phyloP scores from a whole-genome alignment of 805 yeast species.

The Wickerhamomyces xylosicus region DNA sequence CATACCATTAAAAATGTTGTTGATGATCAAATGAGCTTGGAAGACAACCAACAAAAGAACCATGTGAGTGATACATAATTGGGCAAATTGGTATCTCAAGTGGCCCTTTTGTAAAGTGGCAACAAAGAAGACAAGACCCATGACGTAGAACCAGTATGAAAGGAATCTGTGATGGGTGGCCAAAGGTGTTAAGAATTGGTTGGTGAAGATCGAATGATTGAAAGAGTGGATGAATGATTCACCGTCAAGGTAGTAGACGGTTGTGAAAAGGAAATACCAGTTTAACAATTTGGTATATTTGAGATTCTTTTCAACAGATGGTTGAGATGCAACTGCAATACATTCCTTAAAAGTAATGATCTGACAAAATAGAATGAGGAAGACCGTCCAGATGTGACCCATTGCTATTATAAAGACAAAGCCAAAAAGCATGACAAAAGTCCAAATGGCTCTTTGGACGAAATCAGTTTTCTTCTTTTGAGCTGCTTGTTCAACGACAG shows the following conservation, averaged over 20 bases:
- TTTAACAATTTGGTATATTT: constrained; percentile 77
- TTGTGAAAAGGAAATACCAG: constrained; percentile 87
- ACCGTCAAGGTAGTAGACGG: constrained; percentile 85
- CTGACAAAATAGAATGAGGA: constrained; percentile 64
- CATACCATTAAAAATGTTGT: constrained; percentile 80
- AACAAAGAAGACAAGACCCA: constrained; percentile 87
- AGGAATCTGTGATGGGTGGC: constrained; percentile 76
- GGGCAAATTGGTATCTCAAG: constrained; percentile 87
- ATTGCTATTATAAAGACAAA: constrained; percentile 63
- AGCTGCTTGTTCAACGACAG: constrained; percentile 2
- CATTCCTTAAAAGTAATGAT: constrained; percentile 84
- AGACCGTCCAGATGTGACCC: constrained; percentile 78
- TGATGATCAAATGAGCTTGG: constrained; percentile 89
- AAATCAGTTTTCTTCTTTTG: constrained; percentile 76
- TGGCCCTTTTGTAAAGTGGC: constrained; percentile 81
- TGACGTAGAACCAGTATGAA: constrained; percentile 71
- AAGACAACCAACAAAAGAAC: constrained; percentile 79
- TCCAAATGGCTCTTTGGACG: constrained; percentile 84
- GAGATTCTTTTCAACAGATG: constrained; percentile 73
- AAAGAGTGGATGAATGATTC: constrained; percentile 67
- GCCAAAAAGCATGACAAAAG: constrained; percentile 76
- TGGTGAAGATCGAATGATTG: constrained; percentile 38
- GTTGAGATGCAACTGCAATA: constrained; percentile 70
- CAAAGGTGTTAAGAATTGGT: constrained; percentile 43
- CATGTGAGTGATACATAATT: constrained; percentile 91